Percentiles rank a stretch among this genome's conserved stretches.
Evolutionary conservation across 495 filamentous ascomycete species (phyloP).

Genomic region (Achaetomiella virescens): DNA sequence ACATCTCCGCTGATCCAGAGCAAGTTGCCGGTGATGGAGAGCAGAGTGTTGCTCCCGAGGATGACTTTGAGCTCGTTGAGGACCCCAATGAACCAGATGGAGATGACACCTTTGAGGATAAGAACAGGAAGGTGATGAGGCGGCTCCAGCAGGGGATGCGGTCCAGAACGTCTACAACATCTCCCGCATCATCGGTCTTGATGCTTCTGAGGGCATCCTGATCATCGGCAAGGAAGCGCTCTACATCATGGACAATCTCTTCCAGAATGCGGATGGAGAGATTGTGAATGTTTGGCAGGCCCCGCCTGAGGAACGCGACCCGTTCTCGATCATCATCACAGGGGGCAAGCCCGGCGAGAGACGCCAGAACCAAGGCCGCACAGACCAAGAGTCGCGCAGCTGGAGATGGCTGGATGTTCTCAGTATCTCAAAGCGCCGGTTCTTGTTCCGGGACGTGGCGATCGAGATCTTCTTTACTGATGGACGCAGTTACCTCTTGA

Average conservation of each 20-base stretch:
- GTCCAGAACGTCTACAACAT: constrained; percentile 95
- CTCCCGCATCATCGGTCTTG: constrained; percentile 85
- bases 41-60: constrained; percentile 53
- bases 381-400: constrained; percentile 73
- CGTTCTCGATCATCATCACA: constrained; percentile 88
- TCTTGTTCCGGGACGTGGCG: constrained; percentile 90
- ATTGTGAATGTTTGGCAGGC: constrained; percentile 95
- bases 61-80: constrained; percentile 92
- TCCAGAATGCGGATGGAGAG: constrained; percentile 89
- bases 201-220: constrained; percentile 84
- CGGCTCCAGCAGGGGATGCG: constrained; percentile 85
- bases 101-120: constrained; percentile 86
- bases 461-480: constrained; percentile 96
- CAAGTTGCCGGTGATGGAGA: constrained; percentile 10
- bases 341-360: constrained; percentile 65
- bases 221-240: constrained; percentile 89
- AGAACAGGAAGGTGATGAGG: constrained; percentile 94
- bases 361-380: constrained; percentile 37
- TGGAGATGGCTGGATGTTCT: constrained; percentile 94
- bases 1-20: constrained; percentile 24
- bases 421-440: constrained; percentile 93
- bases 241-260: constrained; percentile 92
- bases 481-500: constrained; percentile 88
- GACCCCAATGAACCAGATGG: constrained; percentile 70
- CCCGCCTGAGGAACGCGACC: constrained; percentile 84